Percentiles rank a stretch among this genome's conserved stretches.
phyloP scores from a whole-genome alignment of 2,329 filamentous ascomycete genomes.

The Tolypocladium album region DNA sequence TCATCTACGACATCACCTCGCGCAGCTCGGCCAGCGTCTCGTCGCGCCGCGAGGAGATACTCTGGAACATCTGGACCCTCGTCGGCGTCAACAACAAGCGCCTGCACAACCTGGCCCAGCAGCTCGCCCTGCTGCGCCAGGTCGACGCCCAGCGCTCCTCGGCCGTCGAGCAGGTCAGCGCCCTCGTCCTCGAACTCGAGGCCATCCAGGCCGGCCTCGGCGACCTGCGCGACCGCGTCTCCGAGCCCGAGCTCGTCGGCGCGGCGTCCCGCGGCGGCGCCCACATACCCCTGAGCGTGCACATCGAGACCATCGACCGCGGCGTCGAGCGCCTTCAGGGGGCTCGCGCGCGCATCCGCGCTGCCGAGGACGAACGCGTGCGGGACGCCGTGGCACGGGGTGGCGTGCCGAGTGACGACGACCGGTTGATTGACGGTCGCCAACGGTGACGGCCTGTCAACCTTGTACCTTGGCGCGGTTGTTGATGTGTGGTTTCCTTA shows the following conservation, averaged over 20 bases:
- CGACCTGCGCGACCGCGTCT: constrained; percentile 61
- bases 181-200: constrained; percentile 61
- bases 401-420: constrained; percentile 27
- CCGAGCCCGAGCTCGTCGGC: constrained; percentile 50
- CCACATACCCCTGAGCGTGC: constrained; percentile 54
- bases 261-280: constrained; percentile 20
- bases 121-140: constrained; percentile 52
- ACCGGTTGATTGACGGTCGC: constrained; percentile 28
- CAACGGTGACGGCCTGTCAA: background rate
- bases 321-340: constrained; percentile 62
- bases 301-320: constrained; percentile 64
- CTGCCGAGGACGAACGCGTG: constrained; percentile 47
- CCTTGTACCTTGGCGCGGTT: background rate
- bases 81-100: constrained; percentile 57
- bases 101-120: constrained; percentile 49
- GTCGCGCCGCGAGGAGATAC: constrained; percentile 51
- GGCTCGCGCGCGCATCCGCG: constrained; percentile 48
- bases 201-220: constrained; percentile 61
- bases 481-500: background rate
- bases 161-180: constrained; percentile 58
- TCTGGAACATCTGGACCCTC: constrained; percentile 62
- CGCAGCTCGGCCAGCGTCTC: constrained; percentile 50
- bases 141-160: constrained; percentile 56
- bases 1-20: constrained; percentile 59
- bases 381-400: constrained; percentile 38